Conservation (phyloP, 2,329 filamentous ascomycete genomes). For the Tolypocladium guangdongense region DNA sequence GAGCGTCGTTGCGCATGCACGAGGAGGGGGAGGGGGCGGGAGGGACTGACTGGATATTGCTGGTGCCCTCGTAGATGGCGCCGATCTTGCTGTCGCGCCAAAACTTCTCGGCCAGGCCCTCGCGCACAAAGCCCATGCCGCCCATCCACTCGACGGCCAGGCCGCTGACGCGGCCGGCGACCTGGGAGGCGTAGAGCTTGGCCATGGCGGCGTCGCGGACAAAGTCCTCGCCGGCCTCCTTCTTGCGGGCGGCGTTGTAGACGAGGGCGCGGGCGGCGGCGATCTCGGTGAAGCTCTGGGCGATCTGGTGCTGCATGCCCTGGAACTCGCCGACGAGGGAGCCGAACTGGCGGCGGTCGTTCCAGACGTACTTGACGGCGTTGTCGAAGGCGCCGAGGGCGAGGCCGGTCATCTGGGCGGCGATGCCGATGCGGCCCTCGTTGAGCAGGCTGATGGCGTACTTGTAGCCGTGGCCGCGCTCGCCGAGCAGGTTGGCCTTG, state of each 20-base stretch:
- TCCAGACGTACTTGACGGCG: slow-evolving; percentile 88
- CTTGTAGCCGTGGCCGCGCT: slow-evolving; percentile 91
- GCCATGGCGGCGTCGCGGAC: slow-evolving; percentile 96
- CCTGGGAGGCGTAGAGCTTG: slow-evolving; percentile 88
- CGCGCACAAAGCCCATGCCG: slow-evolving; percentile 95
- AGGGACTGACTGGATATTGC: slow-evolving; percentile 53
- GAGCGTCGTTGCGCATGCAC: background rate
- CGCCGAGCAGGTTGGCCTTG: slow-evolving; percentile 75
- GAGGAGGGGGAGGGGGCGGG: background rate
- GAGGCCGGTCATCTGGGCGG: slow-evolving; percentile 95
- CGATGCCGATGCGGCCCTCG: slow-evolving; percentile 95
- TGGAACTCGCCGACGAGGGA: slow-evolving; percentile 92
- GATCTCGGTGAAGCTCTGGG: slow-evolving; percentile 92
- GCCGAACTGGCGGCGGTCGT: slow-evolving; percentile 95
- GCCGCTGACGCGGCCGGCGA: slow-evolving; percentile 76
- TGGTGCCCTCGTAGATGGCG: slow-evolving; percentile 90
- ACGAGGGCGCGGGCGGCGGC: slow-evolving; percentile 82
- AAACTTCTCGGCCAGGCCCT: slow-evolving; percentile 96
- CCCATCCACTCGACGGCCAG: slow-evolving; percentile 98
- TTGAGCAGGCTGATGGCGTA: slow-evolving; percentile 92
- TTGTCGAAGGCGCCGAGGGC: slow-evolving; percentile 93
- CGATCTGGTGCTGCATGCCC: slow-evolving; percentile 98
- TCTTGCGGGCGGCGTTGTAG: slow-evolving; percentile 93
- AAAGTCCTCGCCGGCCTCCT: slow-evolving; percentile 94
- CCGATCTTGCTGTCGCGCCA: slow-evolving; percentile 98